These are phyloP conservation scores for Komagataella pseudopastoris DNA, from an alignment of 805 yeast species.

Conservation along the genomic window DNA sequence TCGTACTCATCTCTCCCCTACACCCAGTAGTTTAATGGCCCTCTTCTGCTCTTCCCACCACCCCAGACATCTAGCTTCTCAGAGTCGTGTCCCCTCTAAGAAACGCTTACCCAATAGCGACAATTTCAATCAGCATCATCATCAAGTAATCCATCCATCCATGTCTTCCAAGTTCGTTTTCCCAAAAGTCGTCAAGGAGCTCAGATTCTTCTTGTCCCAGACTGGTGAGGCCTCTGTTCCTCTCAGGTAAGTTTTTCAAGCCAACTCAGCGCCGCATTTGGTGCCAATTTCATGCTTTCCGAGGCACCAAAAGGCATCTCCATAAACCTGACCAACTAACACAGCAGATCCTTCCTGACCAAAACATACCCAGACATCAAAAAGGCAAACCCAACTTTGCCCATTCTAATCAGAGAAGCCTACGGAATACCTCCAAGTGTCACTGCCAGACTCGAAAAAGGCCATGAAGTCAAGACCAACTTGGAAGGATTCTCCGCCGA, in stretches of 20 bases:
- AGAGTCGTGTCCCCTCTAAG: not conserved
- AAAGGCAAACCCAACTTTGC: constrained; percentile 49
- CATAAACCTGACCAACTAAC: not conserved
- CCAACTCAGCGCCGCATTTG: not conserved
- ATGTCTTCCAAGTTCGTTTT: constrained; percentile 13
- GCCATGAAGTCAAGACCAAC: constrained; percentile 32
- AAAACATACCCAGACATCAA: constrained; percentile 53
- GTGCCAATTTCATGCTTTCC: not conserved
- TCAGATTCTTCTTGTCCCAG: constrained; percentile 73
- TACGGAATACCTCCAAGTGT: constrained; percentile 60
- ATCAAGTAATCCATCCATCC: not conserved
- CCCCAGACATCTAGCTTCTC: not conserved
- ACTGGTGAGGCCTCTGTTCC: constrained; percentile 61
- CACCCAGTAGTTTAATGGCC: no score
- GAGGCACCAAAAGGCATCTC: no score
- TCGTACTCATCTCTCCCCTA: not conserved
- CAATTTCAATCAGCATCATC: not conserved
- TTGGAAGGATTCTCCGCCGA: constrained; percentile 33
- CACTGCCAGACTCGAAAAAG: constrained; percentile 58
- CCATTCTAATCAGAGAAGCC: constrained; percentile 71
- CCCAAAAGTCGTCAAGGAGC: constrained; percentile 55
- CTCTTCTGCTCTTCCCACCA: not conserved
- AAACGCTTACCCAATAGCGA: not conserved
- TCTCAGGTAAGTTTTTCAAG: constrained; percentile 27
- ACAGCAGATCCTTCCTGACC: constrained; percentile 39